phyloP scores from a whole-genome alignment of 805 yeast genomes.

The Cyberlindnera xishuangbannaensis region DNA sequence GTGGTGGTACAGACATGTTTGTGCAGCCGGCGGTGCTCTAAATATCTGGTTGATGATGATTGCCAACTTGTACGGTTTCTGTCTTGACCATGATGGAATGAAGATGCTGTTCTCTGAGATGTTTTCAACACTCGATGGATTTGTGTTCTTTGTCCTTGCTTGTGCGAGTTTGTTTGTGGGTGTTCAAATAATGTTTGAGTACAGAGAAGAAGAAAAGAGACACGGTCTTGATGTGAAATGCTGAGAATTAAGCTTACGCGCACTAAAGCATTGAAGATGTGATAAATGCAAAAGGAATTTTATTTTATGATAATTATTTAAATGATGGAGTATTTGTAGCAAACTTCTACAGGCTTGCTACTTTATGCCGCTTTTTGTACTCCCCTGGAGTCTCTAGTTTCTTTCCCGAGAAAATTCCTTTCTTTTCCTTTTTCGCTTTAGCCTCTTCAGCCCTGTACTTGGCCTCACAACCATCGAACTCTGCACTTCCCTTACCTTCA shows the following conservation, averaged over 20 bases:
- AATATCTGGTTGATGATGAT: slow-evolving; percentile 98
- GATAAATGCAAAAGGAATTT: neutral
- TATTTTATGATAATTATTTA: neutral
- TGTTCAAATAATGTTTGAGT: slow-evolving; percentile 90
- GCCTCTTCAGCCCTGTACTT: slow-evolving; percentile 55
- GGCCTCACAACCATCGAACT: slow-evolving; percentile 73
- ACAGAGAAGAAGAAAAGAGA: slow-evolving; percentile 81
- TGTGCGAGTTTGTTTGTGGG: slow-evolving; percentile 71
- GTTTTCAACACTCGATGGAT: slow-evolving; percentile 66
- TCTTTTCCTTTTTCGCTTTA: slow-evolving; percentile 46
- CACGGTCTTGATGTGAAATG: slow-evolving; percentile 80
- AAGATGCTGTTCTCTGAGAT: slow-evolving; percentile 57
- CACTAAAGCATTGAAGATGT: too few relatives aligned
- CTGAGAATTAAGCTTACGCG: too few relatives aligned
- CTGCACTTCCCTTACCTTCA: slow-evolving; percentile 75
- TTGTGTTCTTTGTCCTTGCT: slow-evolving; percentile 53
- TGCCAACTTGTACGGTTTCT: slow-evolving; percentile 92
- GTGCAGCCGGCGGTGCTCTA: slow-evolving; percentile 81
- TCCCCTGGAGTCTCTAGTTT: slow-evolving; percentile 70
- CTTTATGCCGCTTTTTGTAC: slow-evolving; percentile 46
- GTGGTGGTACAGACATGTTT: slow-evolving; percentile 74
- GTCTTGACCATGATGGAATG: slow-evolving; percentile 87
- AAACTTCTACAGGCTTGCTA: too few relatives aligned
- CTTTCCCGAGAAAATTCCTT: slow-evolving; percentile 65
- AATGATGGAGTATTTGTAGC: too few relatives aligned